Evolutionary conservation across 257 asterid species (phyloP).

Genomic region (Lavandula angustifolia): DNA sequence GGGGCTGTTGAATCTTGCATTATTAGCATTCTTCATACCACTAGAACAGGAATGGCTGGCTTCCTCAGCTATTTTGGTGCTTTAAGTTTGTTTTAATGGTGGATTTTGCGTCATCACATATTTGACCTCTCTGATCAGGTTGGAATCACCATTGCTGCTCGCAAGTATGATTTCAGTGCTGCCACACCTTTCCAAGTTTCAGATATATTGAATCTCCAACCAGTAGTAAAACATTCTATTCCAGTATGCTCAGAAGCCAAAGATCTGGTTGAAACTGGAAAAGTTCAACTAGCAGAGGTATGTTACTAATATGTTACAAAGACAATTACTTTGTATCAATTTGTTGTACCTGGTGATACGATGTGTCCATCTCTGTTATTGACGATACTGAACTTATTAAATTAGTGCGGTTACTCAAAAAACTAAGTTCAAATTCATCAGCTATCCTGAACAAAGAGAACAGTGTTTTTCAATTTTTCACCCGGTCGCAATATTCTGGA

Average conservation of each 20-base stretch:
- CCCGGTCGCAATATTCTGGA: not conserved
- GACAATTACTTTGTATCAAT: constrained; percentile 10
- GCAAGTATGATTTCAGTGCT: constrained; percentile 70
- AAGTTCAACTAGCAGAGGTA: constrained; percentile 95
- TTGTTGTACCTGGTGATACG: not conserved
- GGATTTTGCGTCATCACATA: too few relatives aligned
- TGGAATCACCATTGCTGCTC: constrained; percentile 83
- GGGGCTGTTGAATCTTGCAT: too few relatives aligned
- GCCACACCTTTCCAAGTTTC: constrained; percentile 75
- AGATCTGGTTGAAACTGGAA: constrained; percentile 93
- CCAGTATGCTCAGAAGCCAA: constrained; percentile 95
- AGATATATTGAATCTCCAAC: constrained; percentile 79
- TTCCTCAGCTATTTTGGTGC: too few relatives aligned
- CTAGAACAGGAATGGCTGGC: too few relatives aligned
- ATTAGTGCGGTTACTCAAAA: not conserved
- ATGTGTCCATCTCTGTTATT: not conserved
- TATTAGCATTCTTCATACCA: too few relatives aligned
- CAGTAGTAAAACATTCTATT: constrained; percentile 91
- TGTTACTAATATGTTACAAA: not conserved
- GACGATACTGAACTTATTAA: not conserved
- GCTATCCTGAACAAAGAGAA: not conserved
- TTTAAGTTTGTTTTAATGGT: too few relatives aligned
- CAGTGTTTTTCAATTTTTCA: not conserved
- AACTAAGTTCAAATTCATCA: not conserved
- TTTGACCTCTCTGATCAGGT: constrained; percentile 50